Conservation (phyloP, 768 basidiomycete genomes). For the Boletellus ananas region DNA sequence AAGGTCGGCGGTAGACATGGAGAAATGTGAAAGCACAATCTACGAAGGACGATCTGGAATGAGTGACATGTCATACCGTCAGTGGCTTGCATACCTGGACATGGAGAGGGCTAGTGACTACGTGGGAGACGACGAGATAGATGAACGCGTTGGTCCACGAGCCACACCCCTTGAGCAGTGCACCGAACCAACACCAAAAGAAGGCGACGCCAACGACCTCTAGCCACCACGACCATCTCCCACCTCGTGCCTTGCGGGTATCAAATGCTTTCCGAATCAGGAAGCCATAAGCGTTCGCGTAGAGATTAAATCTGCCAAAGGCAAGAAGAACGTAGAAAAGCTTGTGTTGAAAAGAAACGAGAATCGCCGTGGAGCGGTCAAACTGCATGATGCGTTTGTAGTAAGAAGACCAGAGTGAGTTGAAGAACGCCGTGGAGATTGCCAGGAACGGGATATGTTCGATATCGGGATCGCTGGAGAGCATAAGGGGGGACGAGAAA, state of each 20-base stretch:
- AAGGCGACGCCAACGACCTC: slow-evolving; percentile 74
- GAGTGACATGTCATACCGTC: background rate
- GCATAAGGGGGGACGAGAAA: slow-evolving; percentile 4
- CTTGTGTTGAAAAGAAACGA: slow-evolving; percentile 82
- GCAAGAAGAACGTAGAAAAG: slow-evolving; percentile 89
- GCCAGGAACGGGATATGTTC: slow-evolving; percentile 93
- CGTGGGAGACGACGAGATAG: slow-evolving; percentile 83
- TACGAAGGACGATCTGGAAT: slow-evolving; percentile 23
- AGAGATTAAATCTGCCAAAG: slow-evolving; percentile 93
- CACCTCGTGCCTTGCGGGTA: slow-evolving; percentile 60
- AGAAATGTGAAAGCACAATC: slow-evolving; percentile 98
- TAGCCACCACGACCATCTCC: slow-evolving; percentile 71
- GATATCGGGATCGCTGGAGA: slow-evolving; percentile 73
- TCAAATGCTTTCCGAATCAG: slow-evolving; percentile 65
- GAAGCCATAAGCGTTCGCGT: slow-evolving; percentile 78
- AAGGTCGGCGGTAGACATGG: slow-evolving; percentile 88
- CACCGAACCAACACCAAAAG: slow-evolving; percentile 88
- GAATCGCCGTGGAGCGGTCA: slow-evolving; percentile 59
- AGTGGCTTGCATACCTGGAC: slow-evolving; percentile 64
- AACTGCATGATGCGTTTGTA: slow-evolving; percentile 85
- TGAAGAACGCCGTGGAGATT: slow-evolving; percentile 83
- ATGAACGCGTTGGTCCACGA: slow-evolving; percentile 63
- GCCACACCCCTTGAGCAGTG: slow-evolving; percentile 66
- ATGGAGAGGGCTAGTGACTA: slow-evolving; percentile 86
- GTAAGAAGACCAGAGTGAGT: slow-evolving; percentile 87